phyloP scores from a whole-genome alignment of 805 yeast species.

The Schwanniomyces polymorphus region DNA sequence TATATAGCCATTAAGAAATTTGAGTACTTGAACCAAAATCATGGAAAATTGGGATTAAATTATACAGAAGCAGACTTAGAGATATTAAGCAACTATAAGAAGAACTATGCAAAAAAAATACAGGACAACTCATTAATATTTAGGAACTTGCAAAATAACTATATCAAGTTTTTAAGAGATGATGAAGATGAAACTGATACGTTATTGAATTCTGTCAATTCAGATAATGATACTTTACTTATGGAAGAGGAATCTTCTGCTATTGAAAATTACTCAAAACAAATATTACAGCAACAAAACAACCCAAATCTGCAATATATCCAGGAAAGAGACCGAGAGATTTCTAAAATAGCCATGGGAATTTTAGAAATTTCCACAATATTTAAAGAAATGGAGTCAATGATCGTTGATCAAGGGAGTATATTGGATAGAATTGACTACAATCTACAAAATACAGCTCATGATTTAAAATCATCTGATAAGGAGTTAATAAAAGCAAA shows the following conservation, averaged over 20 bases:
- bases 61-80: conserved; percentile 50
- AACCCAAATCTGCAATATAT: conserved; percentile 31
- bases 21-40: conserved; percentile 39
- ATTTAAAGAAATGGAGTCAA: conserved; percentile 86
- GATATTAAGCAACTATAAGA: conserved; percentile 78
- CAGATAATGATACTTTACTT: conserved; percentile 7
- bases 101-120: conserved; percentile 79
- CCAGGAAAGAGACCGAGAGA: conserved; percentile 83
- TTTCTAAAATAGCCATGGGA: conserved; percentile 88
- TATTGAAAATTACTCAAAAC: conserved; percentile 40
- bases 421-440: conserved; percentile 92
- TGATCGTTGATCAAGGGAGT: conserved; percentile 95
- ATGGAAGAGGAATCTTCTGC: conserved; percentile 28
- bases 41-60: conserved; percentile 40
- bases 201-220: conserved; percentile 6
- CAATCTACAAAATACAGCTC: conserved; percentile 77
- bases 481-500: conserved; percentile 76
- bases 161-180: conserved; percentile 78
- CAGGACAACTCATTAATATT: conserved; percentile 78
- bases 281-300: conserved; percentile 24
- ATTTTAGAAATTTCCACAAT: conserved; percentile 91
- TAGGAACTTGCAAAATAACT: conserved; percentile 84
- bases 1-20: conserved; percentile 74
- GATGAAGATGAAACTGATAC: conserved; percentile 62
- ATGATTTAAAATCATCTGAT: conserved; percentile 74